Evolutionary conservation across 2,329 filamentous ascomycete species (phyloP).

Genomic region (Paraphaeosphaeria minitans): DNA sequence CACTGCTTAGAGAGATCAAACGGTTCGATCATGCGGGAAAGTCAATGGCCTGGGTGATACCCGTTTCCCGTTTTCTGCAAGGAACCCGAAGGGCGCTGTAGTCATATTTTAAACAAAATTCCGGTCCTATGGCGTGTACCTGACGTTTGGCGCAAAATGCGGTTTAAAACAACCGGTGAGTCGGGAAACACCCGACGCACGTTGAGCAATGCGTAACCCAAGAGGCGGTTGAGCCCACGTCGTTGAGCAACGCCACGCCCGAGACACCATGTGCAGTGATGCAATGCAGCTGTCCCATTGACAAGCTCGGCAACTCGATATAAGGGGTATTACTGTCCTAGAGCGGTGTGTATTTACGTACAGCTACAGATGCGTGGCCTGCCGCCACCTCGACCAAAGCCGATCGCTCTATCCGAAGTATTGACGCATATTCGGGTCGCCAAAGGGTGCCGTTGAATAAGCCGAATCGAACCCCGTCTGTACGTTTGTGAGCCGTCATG

Average conservation of each 20-base stretch:
- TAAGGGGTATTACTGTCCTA: neutral
- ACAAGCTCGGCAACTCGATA: neutral
- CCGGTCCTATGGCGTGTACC: neutral
- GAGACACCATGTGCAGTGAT: neutral
- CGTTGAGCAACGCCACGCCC: neutral
- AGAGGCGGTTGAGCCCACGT: neutral
- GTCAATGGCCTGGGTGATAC: neutral
- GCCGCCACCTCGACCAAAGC: neutral
- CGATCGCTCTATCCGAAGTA: slow-evolving; percentile 2
- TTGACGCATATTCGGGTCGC: slow-evolving; percentile 2
- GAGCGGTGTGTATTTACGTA: neutral
- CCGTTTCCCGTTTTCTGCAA: neutral
- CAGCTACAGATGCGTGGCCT: neutral
- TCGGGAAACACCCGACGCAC: neutral
- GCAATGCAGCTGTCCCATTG: neutral
- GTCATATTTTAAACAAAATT: neutral
- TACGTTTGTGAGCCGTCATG: neutral
- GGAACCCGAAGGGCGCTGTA: neutral
- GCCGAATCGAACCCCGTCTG: slow-evolving; percentile 22
- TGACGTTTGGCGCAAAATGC: neutral
- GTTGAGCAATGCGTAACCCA: neutral
- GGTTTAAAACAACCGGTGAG: neutral
- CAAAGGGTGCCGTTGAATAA: slow-evolving; percentile 16
- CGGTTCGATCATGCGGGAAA: neutral
- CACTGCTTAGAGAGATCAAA: neutral